Evolutionary conservation across 257 asterid genomes (phyloP), one percentile per base, ranked within the genome.

Genomic region (Forsythia suspensa): DNA sequence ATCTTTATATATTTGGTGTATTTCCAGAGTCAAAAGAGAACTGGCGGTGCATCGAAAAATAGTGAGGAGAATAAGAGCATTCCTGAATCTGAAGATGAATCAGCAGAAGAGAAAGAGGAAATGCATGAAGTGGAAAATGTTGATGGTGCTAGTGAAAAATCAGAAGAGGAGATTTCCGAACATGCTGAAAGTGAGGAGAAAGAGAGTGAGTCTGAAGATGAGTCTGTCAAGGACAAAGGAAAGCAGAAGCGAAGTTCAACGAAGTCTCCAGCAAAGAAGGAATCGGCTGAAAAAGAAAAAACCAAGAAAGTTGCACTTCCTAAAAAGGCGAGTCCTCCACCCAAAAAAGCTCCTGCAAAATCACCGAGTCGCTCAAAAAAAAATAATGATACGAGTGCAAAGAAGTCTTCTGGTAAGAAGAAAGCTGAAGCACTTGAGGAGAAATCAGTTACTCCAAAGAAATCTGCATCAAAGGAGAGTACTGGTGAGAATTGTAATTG

Each of bases 81-180:
- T 3, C 82, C 87, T 63, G 94, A 86, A 74, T 85, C 91, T 20
- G 96, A 92, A 75, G 90, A 85, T 82, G 97, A 89, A 84, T 87
- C 85, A 41, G 96, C 81, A 48, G 89, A 85, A 72, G 95, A 89
- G 51, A 88, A 88, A 40, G 84, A 77, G 75, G 86, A 84, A 72
- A 52, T 65, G 63, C 82, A 82, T 12, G 88, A 82, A 70, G 87
- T 85, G 74, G 86, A 90, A 81, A 87, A 87, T 74, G 78, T 43
- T 8, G 86, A 88, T 80, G 94, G 93, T 46, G 83, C 76, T 77
- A 87, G 80, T 1, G 95, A 90, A 68, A 80, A 59, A 79, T 90
- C 96, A 42, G 92, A 91, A 4, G 94, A 86, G 82, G 98, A 90
- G 86, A 81, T 87, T 84, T 88, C 97, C 69, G 92, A 90, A 41